Base-by-base conservation (phyloP, 106 monocot species). In the Dioscorea dumetorum region DNA sequence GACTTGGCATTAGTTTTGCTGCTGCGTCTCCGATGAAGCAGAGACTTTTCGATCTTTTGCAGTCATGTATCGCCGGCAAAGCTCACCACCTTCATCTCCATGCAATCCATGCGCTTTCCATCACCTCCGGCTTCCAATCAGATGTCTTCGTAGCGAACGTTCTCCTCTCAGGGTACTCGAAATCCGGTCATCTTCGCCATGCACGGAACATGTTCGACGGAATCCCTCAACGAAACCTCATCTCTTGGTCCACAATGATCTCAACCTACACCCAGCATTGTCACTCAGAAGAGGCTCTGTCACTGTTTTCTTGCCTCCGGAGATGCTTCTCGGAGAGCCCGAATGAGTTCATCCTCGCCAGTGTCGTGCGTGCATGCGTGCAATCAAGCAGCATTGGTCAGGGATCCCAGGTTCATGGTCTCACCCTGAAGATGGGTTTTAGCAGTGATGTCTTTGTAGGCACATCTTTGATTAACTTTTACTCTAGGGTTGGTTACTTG, bases 311-410 rank as follows among this genome's bases (percentile, higher is more conserved):
- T 0, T 12, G 21, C 28, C 87, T 87, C 50, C 57, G 74, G 4
- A 73, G 61, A 28, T 64, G 62, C 31, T 87, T 61, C 8, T 62
- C 49, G 3, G 75, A 77, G 13, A 48, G 31, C 58, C 76, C 81
- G 3, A 87, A 90, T 41, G 90, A 94, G 79, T 90, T 87, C 65
- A 70, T 94, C 17, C 82, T 94, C 15, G 87, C 90, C 24, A 87
- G 90, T 34, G 77, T 83, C 50, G 67, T 94, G 1, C 84, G 85
- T 12, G 82, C 87, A 33, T 94, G 94, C 50, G 69, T 51, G 11
- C 84, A 83, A 14, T 77, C 78, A 3, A 11, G 20, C 28, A 48
- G 51, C 18, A 64, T 68, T 7, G 67, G 50, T 17, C 63, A 31
- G 20, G 87, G 78, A 0, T 18, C 60, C 4, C 68, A 82, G 41